These are phyloP conservation scores for Lentinula detonsa DNA, from an alignment of 768 basidiomycete genomes.

Conservation along the genomic window DNA sequence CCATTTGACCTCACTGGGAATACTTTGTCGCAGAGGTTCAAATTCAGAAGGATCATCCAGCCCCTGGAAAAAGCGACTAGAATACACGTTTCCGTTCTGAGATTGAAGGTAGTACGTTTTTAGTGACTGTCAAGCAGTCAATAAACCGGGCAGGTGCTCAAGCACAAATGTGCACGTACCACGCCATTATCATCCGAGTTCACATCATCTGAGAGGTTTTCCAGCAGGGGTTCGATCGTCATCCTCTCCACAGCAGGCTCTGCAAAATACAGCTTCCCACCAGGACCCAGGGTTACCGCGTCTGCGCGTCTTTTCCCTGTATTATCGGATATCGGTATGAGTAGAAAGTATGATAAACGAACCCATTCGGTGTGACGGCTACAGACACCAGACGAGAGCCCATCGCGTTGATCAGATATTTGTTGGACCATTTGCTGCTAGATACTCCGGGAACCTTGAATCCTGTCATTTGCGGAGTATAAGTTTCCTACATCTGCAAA, in stretches of 20 bases:
- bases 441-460: background rate
- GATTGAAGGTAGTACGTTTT: slow-evolving; percentile 74
- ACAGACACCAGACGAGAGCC: slow-evolving; percentile 55
- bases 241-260: slow-evolving; percentile 70
- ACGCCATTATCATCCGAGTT: background rate
- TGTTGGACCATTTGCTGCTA: slow-evolving; percentile 53
- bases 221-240: slow-evolving; percentile 54
- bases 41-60: slow-evolving; percentile 50
- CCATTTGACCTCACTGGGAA: slow-evolving; percentile 66
- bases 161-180: background rate
- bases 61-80: slow-evolving; percentile 32
- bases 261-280: slow-evolving; percentile 60
- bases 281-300: slow-evolving; percentile 50
- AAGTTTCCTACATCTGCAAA: background rate
- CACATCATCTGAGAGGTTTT: slow-evolving; percentile 28
- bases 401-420: slow-evolving; percentile 55
- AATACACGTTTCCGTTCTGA: slow-evolving; percentile 86
- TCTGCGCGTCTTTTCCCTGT: slow-evolving; percentile 60
- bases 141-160: background rate
- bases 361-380: slow-evolving; percentile 85
- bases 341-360: slow-evolving; percentile 11
- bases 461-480: background rate
- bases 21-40: slow-evolving; percentile 51
- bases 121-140: background rate
- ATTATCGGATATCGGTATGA: background rate